Percentiles rank a stretch among this genome's conserved stretches.
phyloP scores from a whole-genome alignment of 2,329 filamentous ascomycete genomes.

The Pezizomycotina sp. region DNA sequence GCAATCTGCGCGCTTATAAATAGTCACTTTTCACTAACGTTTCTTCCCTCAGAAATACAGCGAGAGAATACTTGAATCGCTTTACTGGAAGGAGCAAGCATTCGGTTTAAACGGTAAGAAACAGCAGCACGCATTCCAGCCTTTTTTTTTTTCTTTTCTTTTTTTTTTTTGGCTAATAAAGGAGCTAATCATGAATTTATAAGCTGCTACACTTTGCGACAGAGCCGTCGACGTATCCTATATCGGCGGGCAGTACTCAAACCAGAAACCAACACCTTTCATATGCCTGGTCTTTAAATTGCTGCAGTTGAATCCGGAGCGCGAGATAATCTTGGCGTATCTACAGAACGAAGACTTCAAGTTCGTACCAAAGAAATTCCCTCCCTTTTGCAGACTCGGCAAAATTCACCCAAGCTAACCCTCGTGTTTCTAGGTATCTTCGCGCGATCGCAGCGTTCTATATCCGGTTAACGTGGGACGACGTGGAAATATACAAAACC shows the following conservation, averaged over 20 bases:
- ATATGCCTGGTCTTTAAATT: slow-evolving; percentile 90
- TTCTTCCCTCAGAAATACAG: slow-evolving; percentile 6
- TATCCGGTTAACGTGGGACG: slow-evolving; percentile 68
- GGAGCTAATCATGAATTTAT: not conserved
- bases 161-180: not conserved
- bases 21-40: not conserved
- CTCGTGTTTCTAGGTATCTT: slow-evolving; percentile 51
- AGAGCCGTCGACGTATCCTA: slow-evolving; percentile 71
- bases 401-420: slow-evolving; percentile 19
- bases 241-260: slow-evolving; percentile 70
- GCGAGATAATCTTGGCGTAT: slow-evolving; percentile 66
- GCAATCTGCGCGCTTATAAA: not conserved
- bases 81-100: slow-evolving; percentile 98
- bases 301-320: slow-evolving; percentile 66
- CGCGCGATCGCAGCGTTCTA: slow-evolving; percentile 84
- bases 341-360: slow-evolving; percentile 63
- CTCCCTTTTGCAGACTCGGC: not conserved
- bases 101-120: slow-evolving; percentile 64
- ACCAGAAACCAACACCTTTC: slow-evolving; percentile 80
- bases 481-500: slow-evolving; percentile 60
- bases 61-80: slow-evolving; percentile 84
- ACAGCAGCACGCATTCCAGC: slow-evolving; percentile 2
- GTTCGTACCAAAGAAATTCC: slow-evolving; percentile 27
- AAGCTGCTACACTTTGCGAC: slow-evolving; percentile 57
- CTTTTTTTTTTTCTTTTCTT: too few species aligned